phyloP scores from a whole-genome alignment of 352 stramenopile genomes.

The Globisporangium rhizosaccharum region DNA sequence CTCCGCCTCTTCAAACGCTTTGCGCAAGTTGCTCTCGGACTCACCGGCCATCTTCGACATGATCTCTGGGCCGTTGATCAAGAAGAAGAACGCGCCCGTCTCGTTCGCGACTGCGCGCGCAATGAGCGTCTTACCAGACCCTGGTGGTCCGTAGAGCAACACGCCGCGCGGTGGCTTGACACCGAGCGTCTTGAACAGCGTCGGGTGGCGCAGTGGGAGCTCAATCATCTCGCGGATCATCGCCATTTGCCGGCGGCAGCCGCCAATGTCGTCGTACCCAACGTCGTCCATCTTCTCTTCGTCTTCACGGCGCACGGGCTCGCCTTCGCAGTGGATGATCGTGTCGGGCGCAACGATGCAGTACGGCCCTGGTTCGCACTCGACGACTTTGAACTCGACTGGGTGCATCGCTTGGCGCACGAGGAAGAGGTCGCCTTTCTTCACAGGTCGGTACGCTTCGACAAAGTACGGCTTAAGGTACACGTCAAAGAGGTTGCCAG shows the following conservation, averaged over 20 bases:
- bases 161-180: conserved; percentile 99
- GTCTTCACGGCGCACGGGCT: conserved; percentile 97
- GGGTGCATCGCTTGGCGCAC: conserved; percentile 98
- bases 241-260: conserved; percentile 97
- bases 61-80: conserved; percentile 99
- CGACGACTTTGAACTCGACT: conserved; percentile 99
- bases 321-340: conserved; percentile 99
- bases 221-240: conserved; percentile 99
- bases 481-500: conserved; percentile 99
- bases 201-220: conserved; percentile 95
- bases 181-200: conserved; percentile 98
- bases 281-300: conserved; percentile 99
- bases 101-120: conserved; percentile 98
- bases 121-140: conserved; percentile 98
- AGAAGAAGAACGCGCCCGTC: conserved; percentile 99
- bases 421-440: conserved; percentile 99
- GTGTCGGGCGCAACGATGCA: conserved; percentile 99
- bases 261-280: conserved; percentile 99
- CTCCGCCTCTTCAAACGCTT: conserved; percentile 98
- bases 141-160: conserved; percentile 98
- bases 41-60: conserved; percentile 98
- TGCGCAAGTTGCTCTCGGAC: conserved; percentile 91
- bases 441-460: conserved; percentile 98
- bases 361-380: conserved; percentile 96
- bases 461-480: conserved; percentile 99